Percentiles rank a stretch among this genome's conserved stretches.
These are phyloP conservation scores for Rhizopogon vinicolor DNA, from an alignment of 768 basidiomycete species.

Conservation along the genomic window DNA sequence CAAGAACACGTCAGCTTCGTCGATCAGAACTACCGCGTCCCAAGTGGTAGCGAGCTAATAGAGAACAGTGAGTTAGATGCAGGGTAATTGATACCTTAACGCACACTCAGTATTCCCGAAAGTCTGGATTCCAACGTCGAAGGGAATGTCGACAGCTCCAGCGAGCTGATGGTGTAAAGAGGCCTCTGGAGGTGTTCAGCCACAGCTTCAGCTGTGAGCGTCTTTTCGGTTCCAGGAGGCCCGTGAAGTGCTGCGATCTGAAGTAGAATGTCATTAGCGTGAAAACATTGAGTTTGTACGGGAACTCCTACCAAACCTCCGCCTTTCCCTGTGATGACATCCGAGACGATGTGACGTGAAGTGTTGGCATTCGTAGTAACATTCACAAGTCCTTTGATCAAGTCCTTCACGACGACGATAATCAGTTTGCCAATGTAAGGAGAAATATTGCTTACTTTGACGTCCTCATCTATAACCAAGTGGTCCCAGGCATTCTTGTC, in stretches of 20 bases:
- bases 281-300: neutral
- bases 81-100: neutral
- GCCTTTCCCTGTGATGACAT: slow-evolving; percentile 62
- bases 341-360: slow-evolving; percentile 22
- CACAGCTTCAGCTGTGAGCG: slow-evolving; percentile 55
- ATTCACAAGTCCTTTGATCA: slow-evolving; percentile 22
- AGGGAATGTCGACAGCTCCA: slow-evolving; percentile 48
- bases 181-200: slow-evolving; percentile 51
- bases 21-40: slow-evolving; percentile 56
- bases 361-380: slow-evolving; percentile 19
- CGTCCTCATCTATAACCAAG: slow-evolving; percentile 48
- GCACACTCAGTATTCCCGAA: slow-evolving; percentile 13
- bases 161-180: slow-evolving; percentile 49
- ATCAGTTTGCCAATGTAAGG: neutral
- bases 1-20: slow-evolving; percentile 32
- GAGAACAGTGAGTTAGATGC: slow-evolving; percentile 27
- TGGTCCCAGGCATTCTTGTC: slow-evolving; percentile 54
- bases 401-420: slow-evolving; percentile 30
- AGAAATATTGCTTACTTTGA: slow-evolving; percentile 30
- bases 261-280: neutral
- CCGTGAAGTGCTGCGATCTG: slow-evolving; percentile 21
- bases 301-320: slow-evolving; percentile 49
- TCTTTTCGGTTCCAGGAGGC: slow-evolving; percentile 38
- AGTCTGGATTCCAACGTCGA: slow-evolving; percentile 37
- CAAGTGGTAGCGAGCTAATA: slow-evolving; percentile 51